Base-by-base conservation (phyloP, 345 rosid species). In the Murraya paniculata region DNA sequence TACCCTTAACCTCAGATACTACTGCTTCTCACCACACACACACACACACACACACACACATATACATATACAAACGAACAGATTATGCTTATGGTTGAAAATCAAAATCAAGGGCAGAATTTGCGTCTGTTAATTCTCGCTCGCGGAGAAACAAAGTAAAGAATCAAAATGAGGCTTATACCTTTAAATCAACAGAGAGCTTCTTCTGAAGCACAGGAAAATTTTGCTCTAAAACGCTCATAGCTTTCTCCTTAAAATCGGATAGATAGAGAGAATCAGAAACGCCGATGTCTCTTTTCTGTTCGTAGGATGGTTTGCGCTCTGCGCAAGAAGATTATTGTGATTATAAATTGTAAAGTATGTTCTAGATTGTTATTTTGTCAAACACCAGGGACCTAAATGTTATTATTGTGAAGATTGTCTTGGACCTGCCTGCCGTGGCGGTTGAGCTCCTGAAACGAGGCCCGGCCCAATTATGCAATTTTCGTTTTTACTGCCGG, bases 151-250 rank as follows among this genome's bases (percentile, higher is more conserved):
- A 35, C 36, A 22, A 48, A 65, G 9, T 5, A 38, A 68, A 64
- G 6, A 68, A 57, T 39, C 6, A 6, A 27, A 64, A 59, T 9
- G 50, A 11, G 10, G 25, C 10, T 9, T n/a, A 4, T 82, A 93
- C 95, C 91, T 88, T 87, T n/a, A 86, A 81, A 69, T 86, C 88
- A 13, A 86, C 4, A 0, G 88, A 85, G 22, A 88, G 22, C 31
- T 82, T 82, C 82, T 73, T 89, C 68, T 81, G 82, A 28, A 87
- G 81, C 65, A 90, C 92, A 21, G 91, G 92, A 78, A 93, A 91
- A 22, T 18, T 79, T 76, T 76, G 79, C 38, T 56, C 85, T 36
- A 75, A 67, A 73, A 81, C 81, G 50, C 77, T 86, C 92, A 89
- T 89, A 59, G 31, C 82, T 61, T 53, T 77, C 35, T 62, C 64